phyloP scores from a whole-genome alignment of 2,329 filamentous ascomycete species.

The Zymoseptoria brevis region DNA sequence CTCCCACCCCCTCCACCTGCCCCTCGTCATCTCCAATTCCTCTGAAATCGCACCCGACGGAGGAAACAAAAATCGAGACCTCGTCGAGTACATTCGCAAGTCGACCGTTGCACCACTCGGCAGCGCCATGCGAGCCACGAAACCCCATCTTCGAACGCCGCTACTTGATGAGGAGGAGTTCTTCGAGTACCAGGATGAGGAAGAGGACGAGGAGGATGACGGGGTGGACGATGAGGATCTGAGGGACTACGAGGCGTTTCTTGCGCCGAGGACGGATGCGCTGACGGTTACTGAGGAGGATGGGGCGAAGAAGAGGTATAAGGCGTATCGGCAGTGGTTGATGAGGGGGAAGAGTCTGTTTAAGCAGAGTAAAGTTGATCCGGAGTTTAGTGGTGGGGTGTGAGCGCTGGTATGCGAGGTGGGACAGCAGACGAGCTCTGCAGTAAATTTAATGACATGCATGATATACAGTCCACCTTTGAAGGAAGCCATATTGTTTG shows the following conservation, averaged over 20 bases:
- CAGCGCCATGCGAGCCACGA: neutral
- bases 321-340: slow-evolving; percentile 92
- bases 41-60: slow-evolving; percentile 53
- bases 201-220: slow-evolving; percentile 47
- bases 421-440: no score
- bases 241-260: slow-evolving; percentile 66
- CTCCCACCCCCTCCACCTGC: slow-evolving; percentile 78
- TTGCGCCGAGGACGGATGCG: slow-evolving; percentile 71
- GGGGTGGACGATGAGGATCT: slow-evolving; percentile 56
- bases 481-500: no score
- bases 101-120: slow-evolving; percentile 23
- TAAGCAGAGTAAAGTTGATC: slow-evolving; percentile 63
- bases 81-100: slow-evolving; percentile 71
- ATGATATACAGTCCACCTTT: no score
- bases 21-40: slow-evolving; percentile 59
- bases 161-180: neutral
- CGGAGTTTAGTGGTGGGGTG: slow-evolving; percentile 30
- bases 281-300: slow-evolving; percentile 85
- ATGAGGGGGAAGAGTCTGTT: slow-evolving; percentile 81
- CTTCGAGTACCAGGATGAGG: slow-evolving; percentile 33
- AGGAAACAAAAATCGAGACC: slow-evolving; percentile 47
- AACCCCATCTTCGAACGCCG: neutral
- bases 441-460: no score
- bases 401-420: no score
- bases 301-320: slow-evolving; percentile 85